Evolutionary conservation across 306 rosid species (phyloP).

Genomic region (Rosa multiflora): DNA sequence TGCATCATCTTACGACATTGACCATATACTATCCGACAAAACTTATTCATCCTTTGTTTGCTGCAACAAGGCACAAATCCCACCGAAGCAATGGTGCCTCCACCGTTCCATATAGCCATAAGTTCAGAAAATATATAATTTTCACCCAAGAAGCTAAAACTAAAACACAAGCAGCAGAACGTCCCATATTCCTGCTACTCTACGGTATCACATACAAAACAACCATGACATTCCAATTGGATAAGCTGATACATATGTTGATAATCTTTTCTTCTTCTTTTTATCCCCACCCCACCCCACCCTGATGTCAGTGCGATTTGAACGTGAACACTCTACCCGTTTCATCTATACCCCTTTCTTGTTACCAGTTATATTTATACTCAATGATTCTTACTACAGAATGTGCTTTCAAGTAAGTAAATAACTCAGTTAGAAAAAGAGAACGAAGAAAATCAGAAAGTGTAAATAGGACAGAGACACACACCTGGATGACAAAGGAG

Average conservation of each 20-base stretch:
- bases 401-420: background rate
- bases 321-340: background rate
- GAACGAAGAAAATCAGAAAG: slow-evolving; percentile 7
- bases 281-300: too few relatives aligned
- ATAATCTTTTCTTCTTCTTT: too few relatives aligned
- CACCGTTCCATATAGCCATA: background rate
- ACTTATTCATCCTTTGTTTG: background rate
- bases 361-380: background rate
- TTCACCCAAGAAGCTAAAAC: background rate
- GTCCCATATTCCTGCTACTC: background rate
- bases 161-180: background rate
- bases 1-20: background rate
- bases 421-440: background rate
- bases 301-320: background rate
- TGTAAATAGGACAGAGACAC: slow-evolving; percentile 14
- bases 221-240: background rate
- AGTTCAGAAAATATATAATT: background rate
- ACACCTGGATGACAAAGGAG: slow-evolving; percentile 99
- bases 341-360: background rate
- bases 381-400: background rate
- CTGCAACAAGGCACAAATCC: slow-evolving; percentile 11
- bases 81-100: background rate
- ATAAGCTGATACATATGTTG: background rate
- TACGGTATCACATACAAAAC: background rate
- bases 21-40: background rate